Base-by-base conservation (phyloP, 78 protist species). In the Ministeria vibrans region DNA sequence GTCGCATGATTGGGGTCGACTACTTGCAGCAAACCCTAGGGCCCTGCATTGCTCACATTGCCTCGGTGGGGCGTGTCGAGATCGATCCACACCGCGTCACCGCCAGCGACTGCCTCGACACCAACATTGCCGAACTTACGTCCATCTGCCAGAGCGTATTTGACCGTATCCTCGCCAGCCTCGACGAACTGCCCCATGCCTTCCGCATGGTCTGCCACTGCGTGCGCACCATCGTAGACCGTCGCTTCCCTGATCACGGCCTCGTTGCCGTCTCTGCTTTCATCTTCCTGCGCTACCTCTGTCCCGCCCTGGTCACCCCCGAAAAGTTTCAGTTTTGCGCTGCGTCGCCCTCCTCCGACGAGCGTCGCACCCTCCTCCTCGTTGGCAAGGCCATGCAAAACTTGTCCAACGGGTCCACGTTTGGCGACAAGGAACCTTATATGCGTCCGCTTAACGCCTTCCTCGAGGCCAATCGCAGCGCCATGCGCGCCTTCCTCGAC, bases 381-480 rank as follows among this genome's bases (percentile, higher is more conserved):
- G 41, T 75, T 1, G 25, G 76, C 70, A 79, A 84, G 55, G 75
- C 73, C 46, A 38, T 86, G 51, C 89, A 86, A 32, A 64, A 62
- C 75, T 76, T 86, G 27, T 71, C 86, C 23, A 80, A 84, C 53
- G 38, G 41, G n/a, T 76, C 82, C 5, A 38, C 30, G 82, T 86
- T 86, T 81, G 89, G 89, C 4, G 70, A 5, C 45, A 82, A 81
- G 71, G 89, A 86, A 44, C 36, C 25, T 28, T 86, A 30, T 77
- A 86, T 86, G 89, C 36, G 1, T 20, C 85, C 89, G 42, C 28
- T 81, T 27, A 86, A 86, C 80, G 1, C 36, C 3, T 75, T 70
- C 71, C 13, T 86, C 32, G 53, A 32, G 66, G 74, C 46, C 30
- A 82, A 85, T 42, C 78, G 78, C 63, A 84, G 49, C 3, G 64